phyloP scores from a whole-genome alignment of 1,284 basidiomycete species.

The Ceraceosorus bombacis region DNA sequence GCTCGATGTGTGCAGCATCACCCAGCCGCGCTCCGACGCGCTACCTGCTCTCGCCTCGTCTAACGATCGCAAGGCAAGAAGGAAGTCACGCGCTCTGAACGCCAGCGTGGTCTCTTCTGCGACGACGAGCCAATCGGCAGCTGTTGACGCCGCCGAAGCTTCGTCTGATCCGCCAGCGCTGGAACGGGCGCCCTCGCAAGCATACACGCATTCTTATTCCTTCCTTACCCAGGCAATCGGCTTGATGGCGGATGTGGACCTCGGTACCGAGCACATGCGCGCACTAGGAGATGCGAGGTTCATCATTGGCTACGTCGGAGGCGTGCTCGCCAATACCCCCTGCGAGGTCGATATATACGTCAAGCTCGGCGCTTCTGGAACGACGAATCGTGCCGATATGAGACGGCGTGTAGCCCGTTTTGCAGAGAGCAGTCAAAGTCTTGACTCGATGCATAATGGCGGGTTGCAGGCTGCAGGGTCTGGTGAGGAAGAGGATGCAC shows the following conservation, averaged over 20 bases:
- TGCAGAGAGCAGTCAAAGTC: background rate
- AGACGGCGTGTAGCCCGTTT: constrained; percentile 17
- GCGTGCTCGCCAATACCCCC: constrained; percentile 30
- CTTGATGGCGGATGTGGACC: constrained; percentile 73
- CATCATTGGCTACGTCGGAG: constrained; percentile 66
- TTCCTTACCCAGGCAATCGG: constrained; percentile 84
- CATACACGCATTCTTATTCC: constrained; percentile 57
- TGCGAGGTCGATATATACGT: constrained; percentile 39
- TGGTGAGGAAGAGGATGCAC: constrained; percentile 1
- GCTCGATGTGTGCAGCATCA: constrained; percentile 73
- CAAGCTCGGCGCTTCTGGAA: constrained; percentile 31
- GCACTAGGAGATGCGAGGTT: constrained; percentile 94
- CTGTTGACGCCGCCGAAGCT: background rate
- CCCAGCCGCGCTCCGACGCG: constrained; percentile 56
- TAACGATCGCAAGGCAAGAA: background rate
- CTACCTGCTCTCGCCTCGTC: constrained; percentile 29
- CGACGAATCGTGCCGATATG: constrained; percentile 32
- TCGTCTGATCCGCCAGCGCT: background rate
- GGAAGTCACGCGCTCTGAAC: constrained; percentile 1
- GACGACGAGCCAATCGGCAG: background rate
- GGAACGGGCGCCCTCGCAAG: background rate
- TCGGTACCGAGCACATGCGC: constrained; percentile 72
- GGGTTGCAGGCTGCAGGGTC: constrained; percentile 8
- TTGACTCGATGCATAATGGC: background rate
- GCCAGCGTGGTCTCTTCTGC: background rate